Conservation (phyloP, 768 basidiomycete species). For the Xerocomellus dryophilus region DNA sequence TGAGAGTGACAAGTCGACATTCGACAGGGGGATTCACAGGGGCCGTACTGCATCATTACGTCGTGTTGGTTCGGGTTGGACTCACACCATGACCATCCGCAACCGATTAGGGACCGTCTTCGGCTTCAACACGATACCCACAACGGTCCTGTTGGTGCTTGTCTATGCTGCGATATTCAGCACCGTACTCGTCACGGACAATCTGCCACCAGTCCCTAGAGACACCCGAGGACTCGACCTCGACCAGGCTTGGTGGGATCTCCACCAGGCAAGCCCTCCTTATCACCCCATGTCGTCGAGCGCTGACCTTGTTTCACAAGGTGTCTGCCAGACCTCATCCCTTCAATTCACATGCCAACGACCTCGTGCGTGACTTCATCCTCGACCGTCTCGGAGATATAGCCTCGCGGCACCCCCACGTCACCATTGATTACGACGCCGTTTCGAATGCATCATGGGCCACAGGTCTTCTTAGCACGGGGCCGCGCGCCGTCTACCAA, state of each 20-base stretch:
- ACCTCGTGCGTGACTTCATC: constrained; percentile 59
- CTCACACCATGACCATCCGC: constrained; percentile 26
- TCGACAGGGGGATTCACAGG: too few species aligned
- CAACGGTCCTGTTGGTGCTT: constrained; percentile 45
- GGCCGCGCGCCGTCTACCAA: constrained; percentile 45
- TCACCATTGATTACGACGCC: constrained; percentile 52
- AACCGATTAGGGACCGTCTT: constrained; percentile 24
- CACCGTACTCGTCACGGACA: constrained; percentile 47
- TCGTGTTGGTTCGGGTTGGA: background rate
- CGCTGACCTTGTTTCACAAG: constrained; percentile 27
- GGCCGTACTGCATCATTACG: background rate
- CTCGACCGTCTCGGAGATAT: constrained; percentile 50
- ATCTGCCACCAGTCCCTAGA: constrained; percentile 43
- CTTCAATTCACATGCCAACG: constrained; percentile 76
- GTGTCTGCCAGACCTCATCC: constrained; percentile 72
- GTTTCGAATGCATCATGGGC: constrained; percentile 51
- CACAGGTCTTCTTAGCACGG: constrained; percentile 11
- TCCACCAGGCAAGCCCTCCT: constrained; percentile 46
- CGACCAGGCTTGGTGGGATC: constrained; percentile 54
- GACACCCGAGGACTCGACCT: constrained; percentile 47
- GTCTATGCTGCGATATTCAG: constrained; percentile 49
- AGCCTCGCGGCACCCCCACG: constrained; percentile 41
- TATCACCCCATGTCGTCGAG: background rate
- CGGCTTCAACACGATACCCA: constrained; percentile 42
- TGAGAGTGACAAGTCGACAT: too few species aligned